Conservation (phyloP, 2,329 filamentous ascomycete genomes). For the Ophiostoma australiae region DNA sequence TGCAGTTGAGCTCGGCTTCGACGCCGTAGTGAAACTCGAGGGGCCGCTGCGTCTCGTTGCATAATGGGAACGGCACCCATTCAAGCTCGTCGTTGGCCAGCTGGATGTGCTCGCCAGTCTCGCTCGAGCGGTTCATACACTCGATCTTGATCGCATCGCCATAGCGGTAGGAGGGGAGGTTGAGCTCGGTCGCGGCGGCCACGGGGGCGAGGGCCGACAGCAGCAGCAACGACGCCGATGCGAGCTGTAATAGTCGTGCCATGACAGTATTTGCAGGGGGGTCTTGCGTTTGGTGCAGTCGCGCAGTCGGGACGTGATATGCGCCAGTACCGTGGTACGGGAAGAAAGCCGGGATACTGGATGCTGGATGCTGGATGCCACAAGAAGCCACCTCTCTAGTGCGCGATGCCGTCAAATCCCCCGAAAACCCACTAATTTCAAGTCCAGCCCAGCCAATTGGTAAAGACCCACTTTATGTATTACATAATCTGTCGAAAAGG, state of each 20-base stretch:
- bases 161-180: slow-evolving; percentile 59
- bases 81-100: slow-evolving; percentile 75
- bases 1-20: slow-evolving; percentile 78
- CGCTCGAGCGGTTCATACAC: slow-evolving; percentile 68
- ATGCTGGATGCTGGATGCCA: neutral
- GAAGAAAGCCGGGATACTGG: neutral
- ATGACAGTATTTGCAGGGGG: neutral
- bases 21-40: slow-evolving; percentile 83
- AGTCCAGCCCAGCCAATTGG: neutral
- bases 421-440: neutral
- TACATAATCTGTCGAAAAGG: neutral
- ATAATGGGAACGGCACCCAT: slow-evolving; percentile 86
- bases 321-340: neutral
- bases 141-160: slow-evolving; percentile 64
- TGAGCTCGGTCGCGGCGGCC: slow-evolving; percentile 37
- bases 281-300: neutral
- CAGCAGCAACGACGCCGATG: slow-evolving; percentile 11
- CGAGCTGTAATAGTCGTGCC: slow-evolving; percentile 18
- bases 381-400: slow-evolving; percentile 11
- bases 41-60: slow-evolving; percentile 78
- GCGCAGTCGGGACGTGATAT: neutral
- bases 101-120: slow-evolving; percentile 85
- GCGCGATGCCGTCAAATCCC: neutral
- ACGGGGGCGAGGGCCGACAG: slow-evolving; percentile 24
- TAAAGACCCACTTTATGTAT: neutral